Base-by-base conservation (phyloP, 495 filamentous ascomycete genomes). In the Penicillium roqueforti region DNA sequence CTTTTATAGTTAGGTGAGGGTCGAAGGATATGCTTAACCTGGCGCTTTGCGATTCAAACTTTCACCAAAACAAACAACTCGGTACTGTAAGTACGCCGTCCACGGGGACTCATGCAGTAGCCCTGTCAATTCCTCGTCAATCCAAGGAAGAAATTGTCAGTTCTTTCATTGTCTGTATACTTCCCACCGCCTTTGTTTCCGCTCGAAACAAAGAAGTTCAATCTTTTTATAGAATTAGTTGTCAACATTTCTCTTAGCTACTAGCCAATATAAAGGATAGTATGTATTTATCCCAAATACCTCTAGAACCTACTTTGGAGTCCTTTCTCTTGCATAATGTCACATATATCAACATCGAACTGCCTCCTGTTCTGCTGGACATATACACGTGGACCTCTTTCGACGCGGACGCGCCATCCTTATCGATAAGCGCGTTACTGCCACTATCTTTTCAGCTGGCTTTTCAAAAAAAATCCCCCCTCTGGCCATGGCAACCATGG, bases 351-450 rank as follows among this genome's bases (percentile, higher is more conserved):
- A 14, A 14, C 25, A 19, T 38, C 13, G 20, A 49, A 40, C 38
- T 20, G 19, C 4, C 29, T 36, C 9, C 9, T n/a, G 13, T 47
- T 36, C 8, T 40, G 20, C 29, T 18, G 14, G 32, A 49, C 31
- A 13, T 22, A 37, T n/a, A 23, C 29, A 49, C 31, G 8, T 22
- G 26, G 8, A 23, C 29, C 6, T 19, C 32, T 36, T n/a, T 16
- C 31, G 16, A 45, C 42, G 26, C 42, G 22, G n/a, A 48, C 31
- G 31, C 31, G 31, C 14, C 20, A n/a, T 47, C 19, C 45, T 52
- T 65, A 67, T 69, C 66, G 66, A 69, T 69, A 69, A 67, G 63
- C 44, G 57, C 58, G 52, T 32, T 11, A 23, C 19, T 34, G 11
- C 19, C 57, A n/a, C 22, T 61, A 53, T 36, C 11, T 32, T 36